Evolutionary conservation across 139 green algal genomes (phyloP), one percentile per base, ranked within the genome.

Genomic region (Volvox africanus): DNA sequence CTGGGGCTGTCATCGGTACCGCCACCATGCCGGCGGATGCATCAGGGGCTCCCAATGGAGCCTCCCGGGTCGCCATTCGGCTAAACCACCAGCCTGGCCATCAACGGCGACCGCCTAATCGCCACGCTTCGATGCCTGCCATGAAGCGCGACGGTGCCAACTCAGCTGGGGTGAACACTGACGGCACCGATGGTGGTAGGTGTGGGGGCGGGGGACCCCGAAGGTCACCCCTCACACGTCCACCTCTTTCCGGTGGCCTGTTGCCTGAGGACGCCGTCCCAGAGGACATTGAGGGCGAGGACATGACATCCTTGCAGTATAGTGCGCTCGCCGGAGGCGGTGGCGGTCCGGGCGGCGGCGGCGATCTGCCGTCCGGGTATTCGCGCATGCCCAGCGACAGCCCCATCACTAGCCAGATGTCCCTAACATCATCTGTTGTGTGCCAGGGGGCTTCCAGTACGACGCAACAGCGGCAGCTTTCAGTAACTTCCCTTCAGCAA

Each of bases 81-180:
- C 69, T 89, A 20, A 61, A 65, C 50, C 86, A 90, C 86, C 86
- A 90, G 30, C 86, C 86, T 21, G 86, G 86, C 6, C 86, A 90
- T 44, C 71, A 89, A 16, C 84, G 86, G 19, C 86, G 86, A 44
- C 50, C 77, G 44, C 86, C 86, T 75, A 90, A 90, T 75, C 86
- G 86, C 21, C 86, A 90, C 86, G 71, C 86, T 17, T 90, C 86
- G 24, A 90, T 90, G 86, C 86, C 86, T 13, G 86, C 55, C 86
- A 76, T 90, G 73, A 83, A 76, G 85, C 85, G 44, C 26, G 85
- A 80, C 35, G 44, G 50, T 12, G 76, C 33, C 9, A 20, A 20
- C 37, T 67, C 78, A 21, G 80, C 26, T 28, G 80, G 37, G 37
- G 44, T 5, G 44, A 5, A 5, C 44, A 9, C 44, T 5, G 78